phyloP scores from a whole-genome alignment of 192 early-diverging fungal species.

The Rhizoclosmatium globosum region DNA sequence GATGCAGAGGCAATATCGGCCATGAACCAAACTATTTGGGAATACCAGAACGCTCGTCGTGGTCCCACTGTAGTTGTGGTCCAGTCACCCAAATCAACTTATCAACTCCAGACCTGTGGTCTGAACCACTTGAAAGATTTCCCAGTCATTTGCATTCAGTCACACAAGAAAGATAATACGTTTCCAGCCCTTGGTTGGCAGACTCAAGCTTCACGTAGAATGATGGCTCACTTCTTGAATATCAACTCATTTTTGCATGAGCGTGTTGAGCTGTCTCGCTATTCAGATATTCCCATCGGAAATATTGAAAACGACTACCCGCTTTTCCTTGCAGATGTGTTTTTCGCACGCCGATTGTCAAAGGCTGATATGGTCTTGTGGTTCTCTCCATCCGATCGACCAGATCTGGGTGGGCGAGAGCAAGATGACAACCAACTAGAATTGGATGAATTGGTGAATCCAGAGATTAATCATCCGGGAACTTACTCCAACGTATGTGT shows the following conservation, averaged over 20 bases:
- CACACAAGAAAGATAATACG: constrained; percentile 71
- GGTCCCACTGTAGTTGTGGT: constrained; percentile 78
- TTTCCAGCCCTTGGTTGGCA: constrained; percentile 92
- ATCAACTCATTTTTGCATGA: constrained; percentile 79
- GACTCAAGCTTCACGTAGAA: constrained; percentile 67
- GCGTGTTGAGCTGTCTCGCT: constrained; percentile 76
- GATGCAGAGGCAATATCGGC: constrained; percentile 64
- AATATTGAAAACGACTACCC: constrained; percentile 86
- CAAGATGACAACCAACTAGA: constrained; percentile 76
- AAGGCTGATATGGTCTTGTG: constrained; percentile 87
- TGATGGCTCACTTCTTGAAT: constrained; percentile 80
- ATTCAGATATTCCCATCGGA: constrained; percentile 87
- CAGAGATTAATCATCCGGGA: constrained; percentile 81
- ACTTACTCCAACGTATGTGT: constrained; percentile 83
- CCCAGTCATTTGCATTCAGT: constrained; percentile 75
- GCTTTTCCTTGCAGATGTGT: constrained; percentile 83
- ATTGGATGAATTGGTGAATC: constrained; percentile 62
- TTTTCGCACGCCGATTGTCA: constrained; percentile 81
- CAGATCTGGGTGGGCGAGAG: constrained; percentile 89
- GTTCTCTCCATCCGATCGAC: constrained; percentile 83
- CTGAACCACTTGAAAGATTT: constrained; percentile 69
- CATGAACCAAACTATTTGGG: constrained; percentile 65
- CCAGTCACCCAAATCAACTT: constrained; percentile 67
- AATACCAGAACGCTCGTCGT: constrained; percentile 66
- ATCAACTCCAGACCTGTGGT: constrained; percentile 50